Evolutionary conservation across 371 early-diverging fungal species (phyloP).

Genomic region (Mucor ambiguus): DNA sequence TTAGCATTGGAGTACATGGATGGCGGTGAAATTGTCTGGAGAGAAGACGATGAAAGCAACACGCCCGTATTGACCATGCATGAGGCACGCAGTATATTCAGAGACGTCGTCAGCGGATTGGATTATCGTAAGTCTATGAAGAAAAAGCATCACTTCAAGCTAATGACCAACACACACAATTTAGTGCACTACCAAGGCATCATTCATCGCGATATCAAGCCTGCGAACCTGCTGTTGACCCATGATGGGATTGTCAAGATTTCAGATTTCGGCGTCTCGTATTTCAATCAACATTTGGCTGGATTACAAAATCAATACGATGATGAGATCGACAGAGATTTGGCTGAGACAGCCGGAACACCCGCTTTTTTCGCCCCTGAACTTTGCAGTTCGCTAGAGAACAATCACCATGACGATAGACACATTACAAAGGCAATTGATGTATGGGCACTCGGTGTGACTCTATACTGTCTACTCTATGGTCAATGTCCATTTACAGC

Average conservation of each 20-base stretch:
- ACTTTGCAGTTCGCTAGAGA: slow-evolving; percentile 71
- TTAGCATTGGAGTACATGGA: slow-evolving; percentile 86
- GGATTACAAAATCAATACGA: slow-evolving; percentile 23
- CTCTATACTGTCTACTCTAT: slow-evolving; percentile 93
- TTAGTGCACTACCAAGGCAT: slow-evolving; percentile 74
- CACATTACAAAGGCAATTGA: slow-evolving; percentile 88
- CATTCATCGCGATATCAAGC: slow-evolving; percentile 83
- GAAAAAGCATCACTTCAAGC: not conserved
- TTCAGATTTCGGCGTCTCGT: slow-evolving; percentile 93
- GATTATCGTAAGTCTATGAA: slow-evolving; percentile 68
- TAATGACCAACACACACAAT: not conserved
- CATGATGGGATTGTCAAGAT: slow-evolving; percentile 81
- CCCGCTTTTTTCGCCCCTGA: slow-evolving; percentile 98
- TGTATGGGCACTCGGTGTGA: slow-evolving; percentile 99
- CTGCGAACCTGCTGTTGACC: slow-evolving; percentile 82
- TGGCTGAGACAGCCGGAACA: slow-evolving; percentile 92
- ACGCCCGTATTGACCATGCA: slow-evolving; percentile 63
- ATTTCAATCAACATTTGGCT: slow-evolving; percentile 54
- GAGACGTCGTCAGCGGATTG: slow-evolving; percentile 86
- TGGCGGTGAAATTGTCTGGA: slow-evolving; percentile 90
- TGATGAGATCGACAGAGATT: slow-evolving; percentile 65
- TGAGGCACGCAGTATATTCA: slow-evolving; percentile 74
- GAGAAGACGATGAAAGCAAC: slow-evolving; percentile 51
- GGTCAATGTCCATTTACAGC: slow-evolving; percentile 97
- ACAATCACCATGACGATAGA: slow-evolving; percentile 15